Conservation (phyloP, 2,329 filamentous ascomycete genomes). For the Lecanicillium sp. region DNA sequence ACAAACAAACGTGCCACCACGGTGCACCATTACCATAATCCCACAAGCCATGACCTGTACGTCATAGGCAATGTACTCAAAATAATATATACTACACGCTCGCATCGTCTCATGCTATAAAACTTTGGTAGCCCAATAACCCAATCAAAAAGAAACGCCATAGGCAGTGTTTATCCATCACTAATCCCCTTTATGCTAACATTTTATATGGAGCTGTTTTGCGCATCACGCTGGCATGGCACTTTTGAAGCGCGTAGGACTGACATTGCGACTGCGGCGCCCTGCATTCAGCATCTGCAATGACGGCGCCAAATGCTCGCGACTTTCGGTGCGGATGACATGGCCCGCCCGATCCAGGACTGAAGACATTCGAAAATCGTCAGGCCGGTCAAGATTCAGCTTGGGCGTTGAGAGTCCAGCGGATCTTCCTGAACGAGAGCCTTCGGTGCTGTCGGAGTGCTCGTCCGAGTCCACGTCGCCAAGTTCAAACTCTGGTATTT, state of each 20-base stretch:
- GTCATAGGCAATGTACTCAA: too few species aligned
- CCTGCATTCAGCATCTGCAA: slow-evolving; percentile 47
- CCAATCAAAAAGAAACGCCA: slow-evolving; percentile 1
- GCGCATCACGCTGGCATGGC: slow-evolving; percentile 32
- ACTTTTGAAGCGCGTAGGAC: slow-evolving; percentile 52
- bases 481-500: slow-evolving; percentile 69
- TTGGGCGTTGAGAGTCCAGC: slow-evolving; percentile 64
- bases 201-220: not conserved
- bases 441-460: slow-evolving; percentile 53
- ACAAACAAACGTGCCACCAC: too few species aligned
- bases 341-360: slow-evolving; percentile 62
- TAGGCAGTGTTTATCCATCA: slow-evolving; percentile 1
- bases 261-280: slow-evolving; percentile 47
- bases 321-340: slow-evolving; percentile 74
- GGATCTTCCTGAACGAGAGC: slow-evolving; percentile 46
- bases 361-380: slow-evolving; percentile 32
- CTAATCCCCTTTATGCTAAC: not conserved
- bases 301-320: slow-evolving; percentile 62
- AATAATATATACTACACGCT: too few species aligned
- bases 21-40: too few species aligned
- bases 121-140: too few species aligned
- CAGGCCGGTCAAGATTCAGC: slow-evolving; percentile 43
- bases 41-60: too few species aligned
- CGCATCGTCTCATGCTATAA: too few species aligned
- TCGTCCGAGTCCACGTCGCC: slow-evolving; percentile 56